Percentiles rank a stretch among this genome's conserved stretches.
Evolutionary conservation across 2,329 filamentous ascomycete genomes (phyloP).

Genomic region (Mollisia scopiformis): DNA sequence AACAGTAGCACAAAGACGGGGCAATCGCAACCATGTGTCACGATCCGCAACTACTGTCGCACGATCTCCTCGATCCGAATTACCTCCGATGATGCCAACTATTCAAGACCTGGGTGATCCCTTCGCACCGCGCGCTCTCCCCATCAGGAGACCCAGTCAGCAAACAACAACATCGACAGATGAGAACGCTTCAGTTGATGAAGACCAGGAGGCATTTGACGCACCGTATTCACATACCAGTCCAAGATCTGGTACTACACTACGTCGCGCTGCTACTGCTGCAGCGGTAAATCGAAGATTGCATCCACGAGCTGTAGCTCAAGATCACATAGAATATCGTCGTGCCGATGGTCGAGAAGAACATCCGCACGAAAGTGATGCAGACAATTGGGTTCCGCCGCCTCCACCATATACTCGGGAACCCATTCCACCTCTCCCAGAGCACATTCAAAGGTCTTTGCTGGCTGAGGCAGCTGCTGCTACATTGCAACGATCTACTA

Average conservation of each 20-base stretch:
- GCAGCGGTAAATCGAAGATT: slow-evolving; percentile 73
- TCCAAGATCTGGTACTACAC: slow-evolving; percentile 69
- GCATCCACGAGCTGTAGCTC: slow-evolving; percentile 59
- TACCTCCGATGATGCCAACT: slow-evolving; percentile 31
- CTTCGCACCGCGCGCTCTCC: slow-evolving; percentile 16
- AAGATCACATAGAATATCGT: slow-evolving; percentile 62
- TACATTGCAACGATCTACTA: slow-evolving; percentile 31
- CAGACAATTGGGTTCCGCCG: slow-evolving; percentile 86
- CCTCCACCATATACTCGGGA: slow-evolving; percentile 79
- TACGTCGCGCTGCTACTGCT: slow-evolving; percentile 76
- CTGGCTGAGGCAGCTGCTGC: slow-evolving; percentile 33
- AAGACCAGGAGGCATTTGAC: slow-evolving; percentile 59
- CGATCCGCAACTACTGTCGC: slow-evolving; percentile 49
- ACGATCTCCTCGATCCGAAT: slow-evolving; percentile 20
- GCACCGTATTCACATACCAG: slow-evolving; percentile 73
- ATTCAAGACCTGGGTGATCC: slow-evolving; percentile 23
- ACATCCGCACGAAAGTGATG: slow-evolving; percentile 83
- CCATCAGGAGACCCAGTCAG: slow-evolving; percentile 24
- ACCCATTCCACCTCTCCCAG: slow-evolving; percentile 39
- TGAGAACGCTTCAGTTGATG: slow-evolving; percentile 34
- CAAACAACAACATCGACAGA: slow-evolving; percentile 18
- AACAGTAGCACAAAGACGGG: slow-evolving; percentile 67
- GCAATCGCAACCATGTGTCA: slow-evolving; percentile 49
- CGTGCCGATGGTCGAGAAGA: slow-evolving; percentile 72
- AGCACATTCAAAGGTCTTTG: slow-evolving; percentile 38